Conservation (phyloP, 2,329 filamentous ascomycete species). For the Seiridium unicorne region DNA sequence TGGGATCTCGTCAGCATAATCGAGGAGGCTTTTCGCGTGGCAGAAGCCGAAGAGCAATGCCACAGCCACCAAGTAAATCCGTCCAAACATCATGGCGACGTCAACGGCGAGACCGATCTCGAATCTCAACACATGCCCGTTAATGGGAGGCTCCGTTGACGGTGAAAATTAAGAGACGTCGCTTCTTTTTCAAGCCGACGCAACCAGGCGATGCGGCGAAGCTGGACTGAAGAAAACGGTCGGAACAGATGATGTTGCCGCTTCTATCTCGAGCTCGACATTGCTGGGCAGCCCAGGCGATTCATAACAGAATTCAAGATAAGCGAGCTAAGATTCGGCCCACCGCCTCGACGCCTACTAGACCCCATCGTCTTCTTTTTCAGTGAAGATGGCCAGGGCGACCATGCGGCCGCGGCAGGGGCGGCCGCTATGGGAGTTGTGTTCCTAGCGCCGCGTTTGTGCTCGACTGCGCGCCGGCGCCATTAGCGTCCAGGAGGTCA, state of each 20-base stretch:
- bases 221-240: not conserved
- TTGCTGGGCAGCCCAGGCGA: too few species aligned
- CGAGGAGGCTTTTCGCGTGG: conserved; percentile 1
- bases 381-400: not conserved
- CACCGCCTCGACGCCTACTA: not conserved
- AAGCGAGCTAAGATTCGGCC: not conserved
- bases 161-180: too few species aligned
- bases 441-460: not conserved
- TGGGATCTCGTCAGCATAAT: conserved; percentile 2
- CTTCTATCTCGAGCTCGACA: too few species aligned
- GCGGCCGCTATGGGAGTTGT: not conserved
- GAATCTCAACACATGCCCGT: not conserved
- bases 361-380: not conserved
- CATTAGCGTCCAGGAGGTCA: not conserved
- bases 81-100: not conserved
- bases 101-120: not conserved
- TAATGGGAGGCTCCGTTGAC: not conserved
- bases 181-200: not conserved
- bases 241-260: not conserved
- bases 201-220: not conserved
- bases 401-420: not conserved
- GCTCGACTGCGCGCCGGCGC: not conserved
- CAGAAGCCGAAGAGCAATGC: not conserved
- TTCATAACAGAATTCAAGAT: not conserved
- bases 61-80: not conserved